phyloP scores from a whole-genome alignment of 805 yeast genomes.

The Debaryomyces prosopidis region DNA sequence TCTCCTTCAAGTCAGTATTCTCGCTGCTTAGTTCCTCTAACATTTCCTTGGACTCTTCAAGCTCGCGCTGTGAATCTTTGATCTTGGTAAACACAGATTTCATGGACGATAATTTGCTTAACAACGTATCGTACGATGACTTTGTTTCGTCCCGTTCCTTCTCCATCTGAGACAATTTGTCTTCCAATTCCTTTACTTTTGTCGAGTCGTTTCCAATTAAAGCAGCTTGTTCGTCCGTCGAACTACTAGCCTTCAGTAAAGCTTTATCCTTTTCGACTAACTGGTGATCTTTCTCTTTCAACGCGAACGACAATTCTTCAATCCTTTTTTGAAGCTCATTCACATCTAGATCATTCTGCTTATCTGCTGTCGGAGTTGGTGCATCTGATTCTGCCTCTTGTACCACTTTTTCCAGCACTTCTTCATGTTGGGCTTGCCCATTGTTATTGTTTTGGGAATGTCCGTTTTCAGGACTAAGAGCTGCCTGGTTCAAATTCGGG shows the following conservation, averaged over 20 bases:
- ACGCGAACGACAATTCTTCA: conserved; percentile 3
- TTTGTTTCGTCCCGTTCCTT: conserved; percentile 60
- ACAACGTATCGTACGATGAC: conserved; percentile 58
- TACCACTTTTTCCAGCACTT: not conserved
- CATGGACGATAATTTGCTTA: conserved; percentile 70
- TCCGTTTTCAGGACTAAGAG: not conserved
- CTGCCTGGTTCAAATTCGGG: not conserved
- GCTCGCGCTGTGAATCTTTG: conserved; percentile 67
- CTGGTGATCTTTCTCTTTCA: conserved; percentile 3
- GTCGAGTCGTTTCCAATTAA: conserved; percentile 1
- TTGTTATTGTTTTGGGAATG: not conserved
- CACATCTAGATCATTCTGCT: not conserved
- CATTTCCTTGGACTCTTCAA: conserved; percentile 53
- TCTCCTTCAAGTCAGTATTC: conserved; percentile 15
- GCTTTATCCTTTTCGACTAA: not conserved
- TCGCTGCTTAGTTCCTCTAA: conserved; percentile 26
- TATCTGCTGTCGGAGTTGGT: not conserved
- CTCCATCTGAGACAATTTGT: conserved; percentile 24
- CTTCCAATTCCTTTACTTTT: conserved; percentile 6
- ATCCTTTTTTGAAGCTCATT: not conserved
- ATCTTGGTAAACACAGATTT: conserved; percentile 68
- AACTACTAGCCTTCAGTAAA: not conserved
- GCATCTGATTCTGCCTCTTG: not conserved
- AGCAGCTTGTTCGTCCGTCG: not conserved
- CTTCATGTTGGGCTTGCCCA: not conserved